Conservation (phyloP, 169 alveolate species). For the Plasmodium fragile region DNA sequence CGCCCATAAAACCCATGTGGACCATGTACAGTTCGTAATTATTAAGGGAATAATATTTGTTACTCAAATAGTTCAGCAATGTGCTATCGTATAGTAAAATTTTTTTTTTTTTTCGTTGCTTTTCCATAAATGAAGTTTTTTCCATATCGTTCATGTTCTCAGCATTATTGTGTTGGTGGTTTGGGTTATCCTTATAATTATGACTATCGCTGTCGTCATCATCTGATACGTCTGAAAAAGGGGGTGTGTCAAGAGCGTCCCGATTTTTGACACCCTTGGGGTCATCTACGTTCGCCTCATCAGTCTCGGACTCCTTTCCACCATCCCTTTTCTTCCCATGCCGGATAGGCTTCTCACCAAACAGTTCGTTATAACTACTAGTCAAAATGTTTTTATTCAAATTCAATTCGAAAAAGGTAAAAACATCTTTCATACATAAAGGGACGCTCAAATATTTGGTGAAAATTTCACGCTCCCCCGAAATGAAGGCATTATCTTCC, state of each 20-base stretch:
- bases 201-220: not conserved
- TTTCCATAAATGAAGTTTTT: slow-evolving; percentile 14
- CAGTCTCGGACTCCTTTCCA: not conserved
- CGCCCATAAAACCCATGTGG: slow-evolving; percentile 23
- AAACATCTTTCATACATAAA: slow-evolving; percentile 70
- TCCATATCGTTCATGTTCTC: not conserved
- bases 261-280: not conserved
- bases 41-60: slow-evolving; percentile 21
- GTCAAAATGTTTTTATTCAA: slow-evolving; percentile 67
- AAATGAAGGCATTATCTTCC: slow-evolving; percentile 48
- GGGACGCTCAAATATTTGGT: slow-evolving; percentile 71
- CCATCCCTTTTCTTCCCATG: slow-evolving; percentile 4
- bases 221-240: not conserved
- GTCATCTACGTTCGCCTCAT: not conserved
- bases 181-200: not conserved
- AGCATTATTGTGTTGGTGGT: not conserved
- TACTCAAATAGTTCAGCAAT: slow-evolving; percentile 51
- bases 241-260: not conserved
- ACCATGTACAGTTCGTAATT: slow-evolving; percentile 58
- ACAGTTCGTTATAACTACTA: slow-evolving; percentile 33
- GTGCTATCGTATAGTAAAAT: slow-evolving; percentile 48
- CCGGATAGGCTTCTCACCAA: not conserved
- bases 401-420: slow-evolving; percentile 58
- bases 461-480: slow-evolving; percentile 38
- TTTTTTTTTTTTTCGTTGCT: slow-evolving; percentile 51